A percentile compares a stretch with the other conserved stretches of the same genome.
These are phyloP conservation scores for Colletotrichum sp. DNA, from an alignment of 2,329 filamentous ascomycete genomes.

Conservation along the genomic window DNA sequence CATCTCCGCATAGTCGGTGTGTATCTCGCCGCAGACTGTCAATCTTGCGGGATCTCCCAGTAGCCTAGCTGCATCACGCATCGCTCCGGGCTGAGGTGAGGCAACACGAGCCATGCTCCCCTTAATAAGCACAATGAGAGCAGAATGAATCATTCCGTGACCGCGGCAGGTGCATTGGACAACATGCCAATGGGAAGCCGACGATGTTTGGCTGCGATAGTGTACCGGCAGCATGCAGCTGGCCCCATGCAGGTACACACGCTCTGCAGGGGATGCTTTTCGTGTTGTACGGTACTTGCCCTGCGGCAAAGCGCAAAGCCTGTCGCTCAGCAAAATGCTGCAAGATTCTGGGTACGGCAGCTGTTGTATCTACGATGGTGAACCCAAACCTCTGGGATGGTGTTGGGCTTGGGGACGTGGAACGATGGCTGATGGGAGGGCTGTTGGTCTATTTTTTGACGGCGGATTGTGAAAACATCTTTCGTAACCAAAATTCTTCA, in stretches of 20 bases:
- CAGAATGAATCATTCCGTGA: background rate
- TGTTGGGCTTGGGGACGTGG: background rate
- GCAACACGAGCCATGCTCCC: background rate
- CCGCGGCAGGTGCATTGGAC: background rate
- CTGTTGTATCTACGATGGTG: background rate
- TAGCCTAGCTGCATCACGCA: background rate
- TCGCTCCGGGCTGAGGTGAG: background rate
- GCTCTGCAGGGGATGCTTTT: background rate
- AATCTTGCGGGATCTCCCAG: background rate
- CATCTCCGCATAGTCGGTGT: background rate
- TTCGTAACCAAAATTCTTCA: background rate
- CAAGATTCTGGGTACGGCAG: background rate
- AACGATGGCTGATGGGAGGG: background rate
- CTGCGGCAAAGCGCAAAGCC: background rate
- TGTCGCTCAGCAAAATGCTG: background rate
- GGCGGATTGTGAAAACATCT: background rate
- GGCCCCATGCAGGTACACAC: constrained; percentile 5
- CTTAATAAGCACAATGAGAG: background rate
- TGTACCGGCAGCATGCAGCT: constrained; percentile 8
- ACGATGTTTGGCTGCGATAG: background rate
- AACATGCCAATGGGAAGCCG: background rate
- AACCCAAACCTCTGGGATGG: background rate
- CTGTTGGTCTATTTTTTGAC: background rate
- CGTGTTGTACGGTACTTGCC: background rate
- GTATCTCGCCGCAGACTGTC: background rate